Evolutionary conservation across 2,329 filamentous ascomycete genomes (phyloP).

Genomic region (Davidsoniella virescens): DNA sequence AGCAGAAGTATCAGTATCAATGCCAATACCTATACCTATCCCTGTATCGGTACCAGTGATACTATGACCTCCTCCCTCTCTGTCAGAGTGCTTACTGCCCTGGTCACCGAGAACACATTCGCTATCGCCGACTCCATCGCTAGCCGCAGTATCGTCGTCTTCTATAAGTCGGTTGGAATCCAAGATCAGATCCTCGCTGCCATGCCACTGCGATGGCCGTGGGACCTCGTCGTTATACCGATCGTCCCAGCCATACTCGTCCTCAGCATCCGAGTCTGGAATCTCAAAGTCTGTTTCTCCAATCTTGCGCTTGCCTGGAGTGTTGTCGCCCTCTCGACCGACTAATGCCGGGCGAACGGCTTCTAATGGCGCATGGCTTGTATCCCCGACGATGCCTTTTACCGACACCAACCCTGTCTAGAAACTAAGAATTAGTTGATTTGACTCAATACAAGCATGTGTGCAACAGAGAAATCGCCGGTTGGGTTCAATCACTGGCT

Average conservation of each 20-base stretch:
- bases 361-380: neutral
- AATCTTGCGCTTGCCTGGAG: conserved; percentile 44
- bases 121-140: conserved; percentile 12
- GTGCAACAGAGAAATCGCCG: too few species aligned
- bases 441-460: neutral
- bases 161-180: conserved; percentile 24
- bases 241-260: conserved; percentile 57
- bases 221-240: conserved; percentile 44
- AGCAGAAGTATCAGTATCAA: too few species aligned
- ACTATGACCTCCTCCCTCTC: too few species aligned
- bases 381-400: conserved; percentile 14
- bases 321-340: too few species aligned
- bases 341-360: too few species aligned
- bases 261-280: conserved; percentile 44
- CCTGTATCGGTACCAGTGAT: too few species aligned
- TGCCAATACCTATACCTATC: too few species aligned
- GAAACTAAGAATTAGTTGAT: neutral
- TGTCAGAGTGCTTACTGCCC: too few species aligned
- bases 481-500: too few species aligned
- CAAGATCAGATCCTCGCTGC: conserved; percentile 46
- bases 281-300: conserved; percentile 27
- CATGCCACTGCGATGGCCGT: conserved; percentile 51
- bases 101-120: neutral
- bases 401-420: conserved; percentile 10
- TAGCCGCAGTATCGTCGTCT: conserved; percentile 9